A percentile compares a stretch with the other conserved stretches of the same genome.
Evolutionary conservation across 2,329 filamentous ascomycete genomes (phyloP).

Genomic region (Calycina herbarum): DNA sequence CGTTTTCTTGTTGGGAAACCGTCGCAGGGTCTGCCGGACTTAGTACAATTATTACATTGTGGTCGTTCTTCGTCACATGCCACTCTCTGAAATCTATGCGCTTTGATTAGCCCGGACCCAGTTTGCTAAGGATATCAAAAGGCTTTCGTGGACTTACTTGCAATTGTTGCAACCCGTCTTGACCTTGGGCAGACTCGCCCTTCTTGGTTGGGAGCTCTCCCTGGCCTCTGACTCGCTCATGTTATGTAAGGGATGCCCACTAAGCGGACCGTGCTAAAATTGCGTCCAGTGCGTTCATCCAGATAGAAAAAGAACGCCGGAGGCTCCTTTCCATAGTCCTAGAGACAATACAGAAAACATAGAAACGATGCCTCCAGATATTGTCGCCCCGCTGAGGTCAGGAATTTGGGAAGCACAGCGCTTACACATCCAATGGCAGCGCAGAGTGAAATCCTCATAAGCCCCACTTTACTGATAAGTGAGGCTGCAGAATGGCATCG

Average conservation of each 20-base stretch:
- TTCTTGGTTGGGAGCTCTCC: conserved; percentile 18
- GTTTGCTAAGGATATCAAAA: neutral
- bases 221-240: neutral
- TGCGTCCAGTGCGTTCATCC: no score
- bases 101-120: neutral
- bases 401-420: neutral
- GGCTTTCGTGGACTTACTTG: conserved; percentile 53
- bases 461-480: neutral
- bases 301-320: no score
- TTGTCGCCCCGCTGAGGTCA: neutral
- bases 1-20: conserved; percentile 40
- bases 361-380: neutral
- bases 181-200: conserved; percentile 48
- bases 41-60: conserved; percentile 58
- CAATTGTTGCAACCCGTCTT: conserved; percentile 67
- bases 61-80: conserved; percentile 67
- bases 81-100: conserved; percentile 55
- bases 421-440: neutral
- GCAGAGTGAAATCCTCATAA: neutral
- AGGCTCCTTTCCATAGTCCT: no score
- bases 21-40: conserved; percentile 57
- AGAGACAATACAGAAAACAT: no score
- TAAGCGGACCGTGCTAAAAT: neutral
- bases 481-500: neutral
- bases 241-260: neutral